These are phyloP conservation scores for Phytophthora melonis DNA, from an alignment of 352 stramenopile genomes.

Conservation along the genomic window DNA sequence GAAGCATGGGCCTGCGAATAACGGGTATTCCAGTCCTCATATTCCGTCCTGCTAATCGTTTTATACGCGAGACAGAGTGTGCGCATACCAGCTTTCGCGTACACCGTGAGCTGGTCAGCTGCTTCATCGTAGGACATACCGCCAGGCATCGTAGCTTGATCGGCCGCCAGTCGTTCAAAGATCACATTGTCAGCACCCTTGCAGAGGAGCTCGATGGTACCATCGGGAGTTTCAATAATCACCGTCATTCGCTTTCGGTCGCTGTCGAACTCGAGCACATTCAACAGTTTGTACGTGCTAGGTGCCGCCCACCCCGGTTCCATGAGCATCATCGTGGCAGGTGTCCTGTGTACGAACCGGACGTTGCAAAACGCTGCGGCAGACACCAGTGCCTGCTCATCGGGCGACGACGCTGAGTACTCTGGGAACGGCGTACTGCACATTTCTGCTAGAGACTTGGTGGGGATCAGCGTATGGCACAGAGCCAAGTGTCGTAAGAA, in stretches of 20 bases:
- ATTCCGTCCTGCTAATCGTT: slow-evolving; percentile 55
- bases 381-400: slow-evolving; percentile 83
- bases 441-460: slow-evolving; percentile 74
- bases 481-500: slow-evolving; percentile 85
- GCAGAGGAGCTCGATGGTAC: slow-evolving; percentile 71
- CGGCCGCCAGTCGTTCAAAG: slow-evolving; percentile 62
- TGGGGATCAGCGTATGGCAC: slow-evolving; percentile 83
- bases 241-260: slow-evolving; percentile 98
- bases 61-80: slow-evolving; percentile 84
- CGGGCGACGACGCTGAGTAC: slow-evolving; percentile 85
- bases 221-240: slow-evolving; percentile 85
- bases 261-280: slow-evolving; percentile 97
- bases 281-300: slow-evolving; percentile 90
- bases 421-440: slow-evolving; percentile 77
- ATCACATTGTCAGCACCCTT: slow-evolving; percentile 89
- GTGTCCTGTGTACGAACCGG: slow-evolving; percentile 79
- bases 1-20: slow-evolving; percentile 64
- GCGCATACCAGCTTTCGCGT: slow-evolving; percentile 77
- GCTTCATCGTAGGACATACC: slow-evolving; percentile 38
- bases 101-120: slow-evolving; percentile 64
- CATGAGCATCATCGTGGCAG: slow-evolving; percentile 60
- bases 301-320: slow-evolving; percentile 48
- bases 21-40: slow-evolving; percentile 67
- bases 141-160: slow-evolving; percentile 36
- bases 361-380: slow-evolving; percentile 83